A percentile compares a stretch with the other conserved stretches of the same genome.
These are phyloP conservation scores for Takakia lepidozioides DNA, from an alignment of 225 moss, liverwort and hornwort species.

Conservation along the genomic window DNA sequence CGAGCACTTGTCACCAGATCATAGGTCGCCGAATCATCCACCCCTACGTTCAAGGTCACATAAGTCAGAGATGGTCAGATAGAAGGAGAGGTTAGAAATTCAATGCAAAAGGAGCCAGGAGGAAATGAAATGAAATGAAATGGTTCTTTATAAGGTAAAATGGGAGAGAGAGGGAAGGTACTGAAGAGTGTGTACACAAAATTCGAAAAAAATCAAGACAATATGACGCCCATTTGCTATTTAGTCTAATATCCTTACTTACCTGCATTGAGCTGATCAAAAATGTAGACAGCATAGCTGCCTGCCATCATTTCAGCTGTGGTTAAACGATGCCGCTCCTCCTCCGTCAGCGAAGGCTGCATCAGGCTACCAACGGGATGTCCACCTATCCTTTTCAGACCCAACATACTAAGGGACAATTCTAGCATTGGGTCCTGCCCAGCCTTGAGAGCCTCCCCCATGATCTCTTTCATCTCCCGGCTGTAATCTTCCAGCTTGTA, in stretches of 20 bases:
- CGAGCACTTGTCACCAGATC: slow-evolving; percentile 69
- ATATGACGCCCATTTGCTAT: too few relatives aligned
- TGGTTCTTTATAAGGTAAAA: too few relatives aligned
- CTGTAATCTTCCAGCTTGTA: slow-evolving; percentile 29
- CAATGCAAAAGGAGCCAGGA: too few relatives aligned
- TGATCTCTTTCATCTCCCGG: slow-evolving; percentile 37
- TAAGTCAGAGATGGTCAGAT: too few relatives aligned
- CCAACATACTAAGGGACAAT: slow-evolving; percentile 71
- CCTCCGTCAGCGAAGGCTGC: slow-evolving; percentile 60
- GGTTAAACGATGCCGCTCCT: slow-evolving; percentile 71
- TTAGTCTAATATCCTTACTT: too few relatives aligned
- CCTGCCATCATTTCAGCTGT: slow-evolving; percentile 74
- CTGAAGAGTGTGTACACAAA: too few relatives aligned
- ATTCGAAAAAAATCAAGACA: too few relatives aligned
- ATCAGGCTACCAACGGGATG: slow-evolving; percentile 70
- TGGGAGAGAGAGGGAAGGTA: too few relatives aligned
- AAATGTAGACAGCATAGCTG: slow-evolving; percentile 76
- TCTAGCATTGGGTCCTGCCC: slow-evolving; percentile 93
- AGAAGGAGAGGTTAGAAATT: too few relatives aligned
- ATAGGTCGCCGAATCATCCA: slow-evolving; percentile 47
- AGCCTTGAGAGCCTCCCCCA: slow-evolving; percentile 72
- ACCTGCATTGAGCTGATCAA: slow-evolving; percentile 69
- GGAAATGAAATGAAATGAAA: too few relatives aligned
- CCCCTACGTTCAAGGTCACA: too few relatives aligned
- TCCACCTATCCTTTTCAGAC: slow-evolving; percentile 68